A percentile compares a stretch with the other conserved stretches of the same genome.
Conservation (phyloP, 139 green algal species). For the Dunaliella sp. region DNA sequence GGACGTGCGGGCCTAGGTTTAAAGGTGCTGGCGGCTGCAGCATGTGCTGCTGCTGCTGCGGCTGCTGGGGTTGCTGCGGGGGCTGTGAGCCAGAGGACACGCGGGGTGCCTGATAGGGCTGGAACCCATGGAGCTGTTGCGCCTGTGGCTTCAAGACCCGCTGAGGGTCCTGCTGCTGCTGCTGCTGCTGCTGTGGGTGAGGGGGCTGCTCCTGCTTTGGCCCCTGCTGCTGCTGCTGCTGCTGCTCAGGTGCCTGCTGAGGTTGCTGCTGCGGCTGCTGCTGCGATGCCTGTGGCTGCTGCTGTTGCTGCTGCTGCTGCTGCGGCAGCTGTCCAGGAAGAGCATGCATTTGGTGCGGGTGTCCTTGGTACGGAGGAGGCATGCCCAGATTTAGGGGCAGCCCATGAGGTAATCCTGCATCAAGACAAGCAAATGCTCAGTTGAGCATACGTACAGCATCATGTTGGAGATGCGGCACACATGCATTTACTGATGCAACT, state of each 20-base stretch:
- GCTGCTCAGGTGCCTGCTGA: too few relatives aligned
- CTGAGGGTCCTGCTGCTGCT: constrained; percentile 7
- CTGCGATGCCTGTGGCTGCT: background rate
- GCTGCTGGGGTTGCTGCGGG: background rate
- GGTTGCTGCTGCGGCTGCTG: too few relatives aligned
- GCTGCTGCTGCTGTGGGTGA: constrained; percentile 15
- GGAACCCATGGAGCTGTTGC: constrained; percentile 16
- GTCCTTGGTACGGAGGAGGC: too few relatives aligned
- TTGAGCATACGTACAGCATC: too few relatives aligned
- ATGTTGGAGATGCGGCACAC: too few relatives aligned
- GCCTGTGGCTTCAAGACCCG: background rate
- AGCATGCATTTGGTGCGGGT: too few relatives aligned
- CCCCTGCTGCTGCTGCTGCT: background rate
- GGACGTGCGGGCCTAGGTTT: background rate
- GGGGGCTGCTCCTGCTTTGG: constrained; percentile 4
- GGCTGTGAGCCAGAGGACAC: background rate
- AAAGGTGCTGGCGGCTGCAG: background rate
- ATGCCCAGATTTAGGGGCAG: background rate
- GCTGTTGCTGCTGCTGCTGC: constrained; percentile 2
- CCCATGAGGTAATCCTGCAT: background rate
- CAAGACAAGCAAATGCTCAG: too few relatives aligned
- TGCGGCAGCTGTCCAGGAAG: too few relatives aligned
- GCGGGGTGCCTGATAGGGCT: background rate
- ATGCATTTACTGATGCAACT: too few relatives aligned
- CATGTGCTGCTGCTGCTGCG: background rate